These are phyloP conservation scores for Emmonsiellopsis sp. DNA, from an alignment of 2,329 filamentous ascomycete species.

Conservation along the genomic window DNA sequence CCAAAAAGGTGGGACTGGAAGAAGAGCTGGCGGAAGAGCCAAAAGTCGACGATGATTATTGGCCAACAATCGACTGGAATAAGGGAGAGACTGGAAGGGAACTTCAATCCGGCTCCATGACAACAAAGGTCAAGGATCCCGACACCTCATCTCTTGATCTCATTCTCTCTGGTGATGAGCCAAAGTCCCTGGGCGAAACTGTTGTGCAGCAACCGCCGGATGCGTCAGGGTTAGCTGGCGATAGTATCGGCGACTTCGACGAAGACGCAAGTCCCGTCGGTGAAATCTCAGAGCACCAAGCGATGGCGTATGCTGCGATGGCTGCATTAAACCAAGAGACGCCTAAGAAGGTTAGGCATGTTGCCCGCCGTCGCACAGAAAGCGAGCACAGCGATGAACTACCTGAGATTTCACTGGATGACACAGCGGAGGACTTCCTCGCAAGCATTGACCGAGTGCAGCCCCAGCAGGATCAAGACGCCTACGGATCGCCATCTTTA, in stretches of 20 bases:
- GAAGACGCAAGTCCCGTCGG: constrained; percentile 5
- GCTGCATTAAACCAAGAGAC: neutral
- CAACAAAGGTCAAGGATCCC: constrained; percentile 3
- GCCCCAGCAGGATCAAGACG: neutral
- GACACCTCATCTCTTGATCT: constrained; percentile 12
- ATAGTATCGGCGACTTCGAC: constrained; percentile 10
- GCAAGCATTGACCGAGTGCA: neutral
- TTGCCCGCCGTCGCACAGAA: neutral
- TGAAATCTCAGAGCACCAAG: neutral
- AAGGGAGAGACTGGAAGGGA: constrained; percentile 10
- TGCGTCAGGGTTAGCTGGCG: constrained; percentile 1
- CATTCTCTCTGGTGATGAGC: constrained; percentile 8
- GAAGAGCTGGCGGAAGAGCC: constrained; percentile 4
- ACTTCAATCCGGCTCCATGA: neutral
- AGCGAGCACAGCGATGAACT: neutral
- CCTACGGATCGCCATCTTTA: neutral
- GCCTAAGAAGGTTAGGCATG: neutral
- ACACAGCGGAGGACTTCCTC: neutral
- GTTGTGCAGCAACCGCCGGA: constrained; percentile 4
- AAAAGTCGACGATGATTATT: constrained; percentile 21
- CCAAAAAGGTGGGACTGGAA: neutral
- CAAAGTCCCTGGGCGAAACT: constrained; percentile 3
- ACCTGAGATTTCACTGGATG: neutral
- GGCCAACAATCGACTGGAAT: constrained; percentile 30
- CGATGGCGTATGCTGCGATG: neutral